A percentile compares a stretch with the other conserved stretches of the same genome.
These are phyloP conservation scores for Boletus rex-veris DNA, from an alignment of 768 basidiomycete genomes.

Conservation along the genomic window DNA sequence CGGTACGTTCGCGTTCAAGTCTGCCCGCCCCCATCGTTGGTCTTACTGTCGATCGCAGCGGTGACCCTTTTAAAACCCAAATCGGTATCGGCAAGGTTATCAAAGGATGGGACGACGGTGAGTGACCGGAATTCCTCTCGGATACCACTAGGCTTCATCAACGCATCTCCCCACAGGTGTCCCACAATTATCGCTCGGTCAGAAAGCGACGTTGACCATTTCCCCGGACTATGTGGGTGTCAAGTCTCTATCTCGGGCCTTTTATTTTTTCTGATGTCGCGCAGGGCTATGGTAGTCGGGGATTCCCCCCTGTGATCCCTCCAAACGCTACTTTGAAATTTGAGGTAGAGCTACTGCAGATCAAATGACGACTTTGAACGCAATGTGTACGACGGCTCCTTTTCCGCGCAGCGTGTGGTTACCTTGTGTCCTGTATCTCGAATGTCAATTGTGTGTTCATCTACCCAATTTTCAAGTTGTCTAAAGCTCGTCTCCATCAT, in stretches of 20 bases:
- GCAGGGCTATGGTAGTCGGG: constrained; percentile 70
- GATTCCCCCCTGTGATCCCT: constrained; percentile 79
- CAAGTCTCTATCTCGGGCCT: constrained; percentile 1
- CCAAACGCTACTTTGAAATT: constrained; percentile 71
- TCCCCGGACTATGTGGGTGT: constrained; percentile 74
- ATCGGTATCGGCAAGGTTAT: constrained; percentile 84
- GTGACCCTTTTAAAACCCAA: constrained; percentile 57
- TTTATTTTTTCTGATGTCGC: constrained; percentile 3
- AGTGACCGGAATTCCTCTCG: constrained; percentile 14
- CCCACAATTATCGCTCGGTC: constrained; percentile 67
- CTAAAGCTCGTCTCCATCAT: not conserved
- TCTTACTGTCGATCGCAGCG: constrained; percentile 37
- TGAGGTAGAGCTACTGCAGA: constrained; percentile 79
- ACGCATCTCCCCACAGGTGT: constrained; percentile 48
- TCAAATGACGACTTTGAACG: constrained; percentile 40
- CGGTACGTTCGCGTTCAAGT: constrained; percentile 43
- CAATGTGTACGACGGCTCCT: constrained; percentile 20
- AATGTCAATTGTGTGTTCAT: constrained; percentile 21
- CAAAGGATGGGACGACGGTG: constrained; percentile 89
- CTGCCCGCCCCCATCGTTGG: not conserved
- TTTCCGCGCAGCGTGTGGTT: constrained; percentile 15
- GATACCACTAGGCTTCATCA: not conserved
- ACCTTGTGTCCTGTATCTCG: constrained; percentile 25
- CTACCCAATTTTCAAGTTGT: not conserved
- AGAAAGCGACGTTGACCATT: constrained; percentile 65